Percentiles rank a stretch among this genome's conserved stretches.
Conservation (phyloP, 2,329 filamentous ascomycete genomes). For the Trichoderma sp. region DNA sequence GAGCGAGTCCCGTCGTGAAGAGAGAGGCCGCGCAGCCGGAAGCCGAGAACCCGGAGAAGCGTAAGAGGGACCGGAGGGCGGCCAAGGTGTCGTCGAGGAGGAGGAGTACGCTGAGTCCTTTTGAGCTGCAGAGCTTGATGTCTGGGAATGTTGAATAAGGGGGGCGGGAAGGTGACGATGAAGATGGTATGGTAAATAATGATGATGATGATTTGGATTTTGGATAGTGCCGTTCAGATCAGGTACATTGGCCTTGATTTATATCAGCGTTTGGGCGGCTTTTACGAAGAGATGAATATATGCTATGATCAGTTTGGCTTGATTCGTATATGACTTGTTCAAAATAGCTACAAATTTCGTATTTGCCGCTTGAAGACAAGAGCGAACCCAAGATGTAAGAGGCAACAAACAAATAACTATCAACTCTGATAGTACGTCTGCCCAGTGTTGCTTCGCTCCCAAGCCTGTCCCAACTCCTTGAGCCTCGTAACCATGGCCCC, state of each 20-base stretch:
- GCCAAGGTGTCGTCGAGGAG: slow-evolving; percentile 63
- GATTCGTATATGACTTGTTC: not conserved
- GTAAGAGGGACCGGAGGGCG: slow-evolving; percentile 56
- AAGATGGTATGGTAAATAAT: not conserved
- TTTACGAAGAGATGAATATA: not conserved
- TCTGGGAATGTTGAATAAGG: slow-evolving; percentile 49
- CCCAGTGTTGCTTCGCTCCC: not conserved
- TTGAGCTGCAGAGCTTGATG: slow-evolving; percentile 71
- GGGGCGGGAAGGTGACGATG: not conserved
- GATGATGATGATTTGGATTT: not conserved
- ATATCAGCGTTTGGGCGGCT: not conserved
- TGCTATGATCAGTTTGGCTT: not conserved
- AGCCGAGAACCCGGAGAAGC: slow-evolving; percentile 43
- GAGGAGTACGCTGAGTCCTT: slow-evolving; percentile 73
- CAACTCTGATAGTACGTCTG: not conserved
- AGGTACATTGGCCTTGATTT: not conserved
- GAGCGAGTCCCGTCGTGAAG: slow-evolving; percentile 41
- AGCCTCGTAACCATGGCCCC: not conserved
- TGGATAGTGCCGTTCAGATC: not conserved
- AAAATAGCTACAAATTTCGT: not conserved
- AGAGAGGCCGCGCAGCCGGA: slow-evolving; percentile 34
- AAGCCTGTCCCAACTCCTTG: not conserved
- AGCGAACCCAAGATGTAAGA: not conserved
- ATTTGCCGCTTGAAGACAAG: not conserved
- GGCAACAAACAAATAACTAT: not conserved